Evolutionary conservation across 2,329 filamentous ascomycete species (phyloP), one percentile per base, ranked within the genome.

Genomic region (Rutstroemia sp.): DNA sequence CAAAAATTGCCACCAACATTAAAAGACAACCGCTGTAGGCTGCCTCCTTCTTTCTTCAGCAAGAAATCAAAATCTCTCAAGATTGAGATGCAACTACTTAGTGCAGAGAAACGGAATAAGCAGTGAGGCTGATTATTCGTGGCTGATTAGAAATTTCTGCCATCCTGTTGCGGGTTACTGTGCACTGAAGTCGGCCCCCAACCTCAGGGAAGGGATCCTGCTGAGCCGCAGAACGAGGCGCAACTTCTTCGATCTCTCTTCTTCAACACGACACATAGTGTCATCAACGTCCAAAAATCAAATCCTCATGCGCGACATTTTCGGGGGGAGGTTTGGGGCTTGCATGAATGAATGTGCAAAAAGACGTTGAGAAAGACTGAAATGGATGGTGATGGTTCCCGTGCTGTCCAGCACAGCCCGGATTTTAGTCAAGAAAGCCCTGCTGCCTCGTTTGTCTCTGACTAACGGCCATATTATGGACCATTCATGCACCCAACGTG

Each of bases 111-210:
- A 12, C 12, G 9, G 4, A 14, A 23, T 36, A 44, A 16, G 30
- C 46, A n/a, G 25, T 34, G 39, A 55, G 53, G 53, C 53, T 55
- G 47, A 50, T 30, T 14, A 16, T 23, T 17, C 38, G 39, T 55
- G 53, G 47, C 53, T 55, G 53, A 36, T 51, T 16, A 6, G 23
- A 9, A 17, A 27, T 44, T 21, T 54, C 21, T n/a, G 9, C 25
- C 17, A 7, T n/a, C 38, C 8, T 51, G 14, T 16, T 36, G 53
- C 7, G 23, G 19, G 10, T 49, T 39, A 14, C 8, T 51, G 25
- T 51, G 27, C 30, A 34, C 23, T 42, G 46, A 36, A 16, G 44
- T 45, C 25, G 39, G 53, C 53, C 53, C 53, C 53, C 47, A 55
- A 34, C 10, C 40, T 21, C 38, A 19, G 16, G 36, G 10, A 38